Evolutionary conservation across 805 yeast genomes (phyloP).

Genomic region (Metschnikowia aberdeeniae): DNA sequence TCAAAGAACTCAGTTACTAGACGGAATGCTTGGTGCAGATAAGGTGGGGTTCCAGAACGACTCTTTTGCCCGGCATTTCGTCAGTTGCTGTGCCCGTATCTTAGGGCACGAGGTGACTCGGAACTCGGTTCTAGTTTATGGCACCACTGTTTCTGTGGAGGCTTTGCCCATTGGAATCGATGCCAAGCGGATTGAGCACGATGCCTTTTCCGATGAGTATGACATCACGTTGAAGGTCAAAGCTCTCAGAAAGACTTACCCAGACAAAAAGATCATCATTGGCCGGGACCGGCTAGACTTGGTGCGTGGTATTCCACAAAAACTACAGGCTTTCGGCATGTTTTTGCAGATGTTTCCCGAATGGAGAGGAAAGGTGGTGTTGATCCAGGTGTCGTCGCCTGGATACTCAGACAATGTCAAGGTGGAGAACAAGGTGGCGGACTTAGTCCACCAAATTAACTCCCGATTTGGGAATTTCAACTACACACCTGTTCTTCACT

Average conservation of each 20-base stretch:
- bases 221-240: slow-evolving; percentile 58
- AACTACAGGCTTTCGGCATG: slow-evolving; percentile 84
- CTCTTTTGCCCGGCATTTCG: slow-evolving; percentile 85
- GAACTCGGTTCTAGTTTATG: slow-evolving; percentile 63
- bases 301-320: slow-evolving; percentile 91
- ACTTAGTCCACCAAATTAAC: slow-evolving; percentile 76
- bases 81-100: slow-evolving; percentile 83
- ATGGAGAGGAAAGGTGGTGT: slow-evolving; percentile 80
- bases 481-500: slow-evolving; percentile 86
- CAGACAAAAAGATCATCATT: slow-evolving; percentile 71
- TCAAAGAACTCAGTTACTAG: slow-evolving; percentile 74
- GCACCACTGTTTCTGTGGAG: slow-evolving; percentile 68
- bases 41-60: slow-evolving; percentile 81
- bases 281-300: slow-evolving; percentile 92
- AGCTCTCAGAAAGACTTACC: slow-evolving; percentile 60
- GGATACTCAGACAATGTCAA: slow-evolving; percentile 56
- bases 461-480: slow-evolving; percentile 79
- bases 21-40: slow-evolving; percentile 89
- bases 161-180: slow-evolving; percentile 90
- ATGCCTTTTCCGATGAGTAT: slow-evolving; percentile 42
- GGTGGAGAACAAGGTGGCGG: slow-evolving; percentile 78
- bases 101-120: slow-evolving; percentile 73
- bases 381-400: slow-evolving; percentile 90
- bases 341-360: slow-evolving; percentile 89
- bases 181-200: slow-evolving; percentile 59